These are phyloP conservation scores for Tylopilus sp. DNA, from an alignment of 768 basidiomycete genomes.

Conservation along the genomic window DNA sequence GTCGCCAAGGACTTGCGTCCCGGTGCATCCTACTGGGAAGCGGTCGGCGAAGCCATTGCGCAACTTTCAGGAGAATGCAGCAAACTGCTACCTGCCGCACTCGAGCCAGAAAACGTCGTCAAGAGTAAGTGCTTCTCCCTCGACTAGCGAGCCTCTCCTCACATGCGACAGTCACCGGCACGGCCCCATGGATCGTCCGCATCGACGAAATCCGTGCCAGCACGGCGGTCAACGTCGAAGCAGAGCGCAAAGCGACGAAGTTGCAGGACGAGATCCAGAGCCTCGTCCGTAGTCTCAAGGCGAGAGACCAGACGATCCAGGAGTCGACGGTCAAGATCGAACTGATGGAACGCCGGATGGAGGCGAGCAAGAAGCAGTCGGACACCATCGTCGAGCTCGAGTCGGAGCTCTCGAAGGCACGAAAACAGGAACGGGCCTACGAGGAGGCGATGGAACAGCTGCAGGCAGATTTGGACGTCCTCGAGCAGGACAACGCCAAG, in stretches of 20 bases:
- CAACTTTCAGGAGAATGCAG: constrained; percentile 70
- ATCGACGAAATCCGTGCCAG: constrained; percentile 80
- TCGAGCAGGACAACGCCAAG: constrained; percentile 87
- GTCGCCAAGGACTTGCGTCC: constrained; percentile 66
- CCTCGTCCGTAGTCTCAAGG: constrained; percentile 76
- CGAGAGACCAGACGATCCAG: constrained; percentile 88
- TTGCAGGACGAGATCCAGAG: constrained; percentile 90
- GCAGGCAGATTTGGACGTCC: constrained; percentile 79
- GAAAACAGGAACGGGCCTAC: constrained; percentile 86
- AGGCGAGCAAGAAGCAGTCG: constrained; percentile 85
- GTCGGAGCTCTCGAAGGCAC: constrained; percentile 69
- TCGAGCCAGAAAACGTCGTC: constrained; percentile 74
- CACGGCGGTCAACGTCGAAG: constrained; percentile 85
- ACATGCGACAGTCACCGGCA: constrained; percentile 55
- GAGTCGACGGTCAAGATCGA: constrained; percentile 91
- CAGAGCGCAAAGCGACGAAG: constrained; percentile 81
- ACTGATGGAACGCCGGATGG: constrained; percentile 90
- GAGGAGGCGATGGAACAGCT: constrained; percentile 93
- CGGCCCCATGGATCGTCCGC: constrained; percentile 82
- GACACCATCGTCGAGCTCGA: constrained; percentile 83
- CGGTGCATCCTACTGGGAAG: constrained; percentile 72
- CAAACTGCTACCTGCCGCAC: constrained; percentile 63
- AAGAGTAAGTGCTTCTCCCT: constrained; percentile 54
- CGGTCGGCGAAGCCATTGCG: constrained; percentile 63
- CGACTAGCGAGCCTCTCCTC: background rate